Base-by-base conservation (phyloP, 2,329 filamentous ascomycete genomes). In the Scedosporium apiospermum region DNA sequence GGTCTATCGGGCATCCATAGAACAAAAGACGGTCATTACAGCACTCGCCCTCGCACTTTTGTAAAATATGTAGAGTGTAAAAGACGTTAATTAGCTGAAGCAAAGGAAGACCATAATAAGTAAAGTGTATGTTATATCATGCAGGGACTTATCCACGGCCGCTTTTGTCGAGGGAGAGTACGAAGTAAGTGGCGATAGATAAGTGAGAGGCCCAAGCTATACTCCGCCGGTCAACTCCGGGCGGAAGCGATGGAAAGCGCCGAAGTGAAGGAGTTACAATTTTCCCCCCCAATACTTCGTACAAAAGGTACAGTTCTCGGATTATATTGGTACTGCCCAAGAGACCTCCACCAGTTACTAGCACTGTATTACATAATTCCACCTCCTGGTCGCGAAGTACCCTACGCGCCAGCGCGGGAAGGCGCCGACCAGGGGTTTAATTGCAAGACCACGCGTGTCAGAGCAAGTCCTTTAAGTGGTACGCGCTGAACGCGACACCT, bases 351-450 rank as follows among this genome's bases (percentile, higher is more conserved):
- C 2, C 6, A 3, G 9, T 23, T 18, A n/a, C 14, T n/a, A 9
- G 44, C 16, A 21, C 18, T 49, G 44, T 49, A 49, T 49, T 49
- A 49, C 44, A 18, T 49, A 49, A 49, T 49, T 38, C 1, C 9
- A 38, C 9, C 44, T 7, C 44, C 44, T 49, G 44, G 16, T 18
- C n/a, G n/a, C 44, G 44, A 49, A 21, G 18, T 49, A 38, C 34
- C 34, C 2, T 38, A 38, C 34, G 34, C 34, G 34, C 34, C 44
- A 21, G 44, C 9, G 44, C n/a, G 16, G 44, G 44, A 49, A 49
- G 44, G 59, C 59, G 44, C 59, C 16, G 44, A 61, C 51, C 23
- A 55, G 60, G 60, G 60, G 27, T 55, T 61, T 55, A 61, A 61
- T 61, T 61, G 60, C 27, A 38, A 34, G 23, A 34, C 34, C n/a